Conservation (phyloP, 495 filamentous ascomycete species). For the Viridothelium virens region DNA sequence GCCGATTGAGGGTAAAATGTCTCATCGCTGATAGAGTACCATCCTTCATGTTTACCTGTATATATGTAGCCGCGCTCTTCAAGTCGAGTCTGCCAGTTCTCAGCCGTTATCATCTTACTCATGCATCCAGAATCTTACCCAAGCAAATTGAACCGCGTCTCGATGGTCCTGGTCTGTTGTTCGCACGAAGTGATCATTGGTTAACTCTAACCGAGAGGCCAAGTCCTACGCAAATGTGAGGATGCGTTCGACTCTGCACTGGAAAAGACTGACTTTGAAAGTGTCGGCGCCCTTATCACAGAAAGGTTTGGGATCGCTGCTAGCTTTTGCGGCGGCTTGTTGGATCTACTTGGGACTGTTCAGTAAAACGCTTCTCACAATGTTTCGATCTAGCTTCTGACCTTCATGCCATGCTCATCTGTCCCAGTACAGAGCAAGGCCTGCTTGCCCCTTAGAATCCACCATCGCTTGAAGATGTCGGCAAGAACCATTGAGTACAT, state of each 20-base stretch:
- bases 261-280: constrained; percentile 42
- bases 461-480: constrained; percentile 90
- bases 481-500: constrained; percentile 86
- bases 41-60: constrained; percentile 76
- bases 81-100: constrained; percentile 39
- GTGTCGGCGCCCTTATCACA: constrained; percentile 56
- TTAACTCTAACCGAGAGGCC: constrained; percentile 57
- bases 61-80: constrained; percentile 74
- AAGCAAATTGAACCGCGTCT: constrained; percentile 85
- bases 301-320: constrained; percentile 54
- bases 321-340: constrained; percentile 62
- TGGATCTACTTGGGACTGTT: constrained; percentile 53
- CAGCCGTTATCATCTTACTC: constrained; percentile 23
- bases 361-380: not conserved
- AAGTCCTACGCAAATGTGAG: constrained; percentile 44
- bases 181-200: constrained; percentile 78
- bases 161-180: constrained; percentile 78
- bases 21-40: constrained; percentile 96
- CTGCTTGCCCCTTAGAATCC: constrained; percentile 60
- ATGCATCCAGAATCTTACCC: constrained; percentile 44
- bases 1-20: constrained; percentile 78
- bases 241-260: not conserved
- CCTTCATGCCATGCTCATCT: constrained; percentile 97
- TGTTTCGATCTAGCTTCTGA: constrained; percentile 18
- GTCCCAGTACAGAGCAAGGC: constrained; percentile 83